These are phyloP conservation scores for Scutellaria barbata DNA, from an alignment of 257 asterid genomes.

Conservation along the genomic window DNA sequence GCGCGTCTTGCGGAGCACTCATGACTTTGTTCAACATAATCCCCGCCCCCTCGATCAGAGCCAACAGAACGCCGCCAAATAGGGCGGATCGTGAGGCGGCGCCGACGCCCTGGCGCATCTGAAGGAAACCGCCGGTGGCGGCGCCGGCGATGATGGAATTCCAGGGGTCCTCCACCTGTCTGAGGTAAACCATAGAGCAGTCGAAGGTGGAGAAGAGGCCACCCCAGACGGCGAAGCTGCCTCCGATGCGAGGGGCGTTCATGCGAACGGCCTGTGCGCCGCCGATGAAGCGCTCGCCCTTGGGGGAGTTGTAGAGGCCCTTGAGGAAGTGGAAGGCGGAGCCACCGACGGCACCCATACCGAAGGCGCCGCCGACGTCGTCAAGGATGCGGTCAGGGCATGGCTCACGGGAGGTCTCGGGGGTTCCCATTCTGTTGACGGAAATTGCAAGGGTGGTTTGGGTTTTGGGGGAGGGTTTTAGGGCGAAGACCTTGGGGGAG, in stretches of 20 bases:
- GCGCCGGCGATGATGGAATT: constrained; percentile 92
- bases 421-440: constrained; percentile 64
- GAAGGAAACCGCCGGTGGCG: constrained; percentile 93
- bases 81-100: constrained; percentile 76
- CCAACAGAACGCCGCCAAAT: constrained; percentile 80
- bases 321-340: constrained; percentile 84
- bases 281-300: constrained; percentile 79
- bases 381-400: constrained; percentile 95
- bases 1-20: constrained; percentile 57
- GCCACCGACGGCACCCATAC: constrained; percentile 92
- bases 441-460: background rate
- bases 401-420: constrained; percentile 88
- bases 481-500: background rate
- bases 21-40: constrained; percentile 71
- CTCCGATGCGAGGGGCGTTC: constrained; percentile 98
- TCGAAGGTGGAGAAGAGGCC: constrained; percentile 91
- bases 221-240: constrained; percentile 98
- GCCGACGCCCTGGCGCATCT: constrained; percentile 83
- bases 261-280: constrained; percentile 88
- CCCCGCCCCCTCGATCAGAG: constrained; percentile 87
- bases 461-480: constrained; percentile 20
- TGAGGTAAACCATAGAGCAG: constrained; percentile 81
- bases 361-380: constrained; percentile 88
- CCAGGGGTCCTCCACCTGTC: constrained; percentile 94
- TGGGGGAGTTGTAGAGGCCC: constrained; percentile 79